Evolutionary conservation across 2,329 filamentous ascomycete species (phyloP), one percentile per base, ranked within the genome.

Genomic region (Myrmaecium sp.): DNA sequence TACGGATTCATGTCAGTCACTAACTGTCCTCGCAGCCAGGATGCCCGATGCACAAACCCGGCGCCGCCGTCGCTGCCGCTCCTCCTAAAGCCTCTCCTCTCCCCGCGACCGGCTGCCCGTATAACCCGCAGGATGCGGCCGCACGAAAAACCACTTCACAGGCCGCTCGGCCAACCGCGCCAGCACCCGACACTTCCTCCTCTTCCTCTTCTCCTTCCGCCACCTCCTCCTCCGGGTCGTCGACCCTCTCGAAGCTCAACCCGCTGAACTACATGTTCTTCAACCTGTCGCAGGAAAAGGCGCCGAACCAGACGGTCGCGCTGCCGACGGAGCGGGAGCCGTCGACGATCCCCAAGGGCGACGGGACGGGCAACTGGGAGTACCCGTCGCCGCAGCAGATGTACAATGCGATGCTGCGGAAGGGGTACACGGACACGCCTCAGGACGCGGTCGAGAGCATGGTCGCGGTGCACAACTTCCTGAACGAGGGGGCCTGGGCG

Each of bases 321-420:
- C 69, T 98, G 1, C 79, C 84, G 0, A 77, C 84, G 2, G 67
- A 73, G 5, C 78, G 89, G 39, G 83, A 94, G 52, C 58, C 67
- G 16, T 92, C 81, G 1, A 83, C 84, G 1, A 98, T 98, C 40
- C 89, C 89, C n/a, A 78, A 78, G 39, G 81, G 79, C 42, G 72
- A 77, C 40, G 57, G 54, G 32, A 66, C 70, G 25, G 65, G 74
- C 27, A 91, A 80, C 43, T 98, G 89, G 89, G 89, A 95, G 54
- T 98, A 98, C 48, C 89, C 89, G 0, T 94, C 83, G 0, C 86
- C 89, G 1, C 89, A 98, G 58, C 89, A 98, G 55, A 98, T 98
- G 89, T 98, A 95, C 64, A 95, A 98, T 46, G 89, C 89, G 5
- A 76, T 98, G 56, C 60, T 95, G 34, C 76, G 89, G 36, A 98